phyloP scores from a whole-genome alignment of 1,284 basidiomycete genomes.

The Pseudozyma thailandica region DNA sequence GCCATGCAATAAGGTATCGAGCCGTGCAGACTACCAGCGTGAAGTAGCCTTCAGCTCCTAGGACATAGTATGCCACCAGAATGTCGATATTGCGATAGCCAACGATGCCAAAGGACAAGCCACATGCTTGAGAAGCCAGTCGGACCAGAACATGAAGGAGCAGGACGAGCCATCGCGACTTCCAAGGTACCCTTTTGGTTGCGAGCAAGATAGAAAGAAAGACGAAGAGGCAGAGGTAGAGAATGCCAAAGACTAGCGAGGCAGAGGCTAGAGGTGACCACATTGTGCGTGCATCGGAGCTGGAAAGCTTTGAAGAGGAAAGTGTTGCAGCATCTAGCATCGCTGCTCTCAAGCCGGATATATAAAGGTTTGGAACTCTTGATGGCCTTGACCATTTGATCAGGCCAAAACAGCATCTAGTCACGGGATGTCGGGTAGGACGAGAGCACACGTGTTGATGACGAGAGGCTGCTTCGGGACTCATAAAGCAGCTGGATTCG shows the following conservation, averaged over 20 bases:
- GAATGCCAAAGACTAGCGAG: conserved; percentile 34
- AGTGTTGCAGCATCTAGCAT: too few species aligned
- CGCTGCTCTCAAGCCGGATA: too few species aligned
- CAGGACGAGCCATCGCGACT: conserved; percentile 34
- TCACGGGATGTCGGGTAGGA: too few species aligned
- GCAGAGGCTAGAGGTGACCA: conserved; percentile 28
- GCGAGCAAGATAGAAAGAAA: conserved; percentile 1
- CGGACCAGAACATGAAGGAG: conserved; percentile 45
- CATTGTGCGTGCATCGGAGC: too few species aligned
- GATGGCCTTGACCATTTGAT: too few species aligned
- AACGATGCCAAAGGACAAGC: conserved; percentile 42
- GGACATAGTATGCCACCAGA: conserved; percentile 51
- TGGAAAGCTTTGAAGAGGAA: too few species aligned
- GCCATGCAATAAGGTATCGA: conserved; percentile 54
- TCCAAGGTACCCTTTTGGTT: conserved; percentile 9
- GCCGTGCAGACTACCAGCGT: conserved; percentile 48
- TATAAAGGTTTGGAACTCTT: too few species aligned
- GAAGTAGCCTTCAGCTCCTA: conserved; percentile 55
- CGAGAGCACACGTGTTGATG: too few species aligned
- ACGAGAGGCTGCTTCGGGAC: too few species aligned
- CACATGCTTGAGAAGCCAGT: conserved; percentile 40
- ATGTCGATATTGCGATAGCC: conserved; percentile 23
- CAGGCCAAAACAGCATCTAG: too few species aligned
- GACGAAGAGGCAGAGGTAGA: conserved; percentile 24
- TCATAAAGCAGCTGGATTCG: too few species aligned